These are phyloP conservation scores for Aspergillus thermomutatus DNA, from an alignment of 2,329 filamentous ascomycete genomes.

Conservation along the genomic window DNA sequence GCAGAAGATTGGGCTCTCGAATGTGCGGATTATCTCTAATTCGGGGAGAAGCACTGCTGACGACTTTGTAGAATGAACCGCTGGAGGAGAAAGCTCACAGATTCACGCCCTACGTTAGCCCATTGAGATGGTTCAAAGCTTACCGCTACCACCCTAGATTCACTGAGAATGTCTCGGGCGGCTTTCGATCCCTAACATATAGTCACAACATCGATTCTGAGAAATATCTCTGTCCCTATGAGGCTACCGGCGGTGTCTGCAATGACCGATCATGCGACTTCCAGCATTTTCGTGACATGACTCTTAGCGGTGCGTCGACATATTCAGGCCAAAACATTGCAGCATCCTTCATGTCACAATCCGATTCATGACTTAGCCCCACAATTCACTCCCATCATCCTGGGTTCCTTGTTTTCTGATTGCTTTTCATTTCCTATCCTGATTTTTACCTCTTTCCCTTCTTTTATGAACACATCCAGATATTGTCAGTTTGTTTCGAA, in stretches of 20 bases:
- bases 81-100: conserved; percentile 20
- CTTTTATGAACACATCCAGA: not conserved
- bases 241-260: conserved; percentile 69
- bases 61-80: conserved; percentile 23
- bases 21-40: conserved; percentile 29
- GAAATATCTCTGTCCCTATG: conserved; percentile 71
- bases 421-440: conserved; percentile 6
- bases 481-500: conserved; percentile 10
- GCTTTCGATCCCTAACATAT: conserved; percentile 86
- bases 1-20: conserved; percentile 26
- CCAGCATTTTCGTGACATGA: conserved; percentile 77
- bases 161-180: conserved; percentile 64
- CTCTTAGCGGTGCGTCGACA: conserved; percentile 68
- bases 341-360: conserved; percentile 16
- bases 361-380: conserved; percentile 10
- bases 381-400: not conserved
- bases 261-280: conserved; percentile 68
- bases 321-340: conserved; percentile 25
- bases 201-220: conserved; percentile 82
- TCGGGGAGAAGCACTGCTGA: conserved; percentile 24
- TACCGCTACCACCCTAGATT: conserved; percentile 88
- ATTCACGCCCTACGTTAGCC: conserved; percentile 73
- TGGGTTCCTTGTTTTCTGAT: conserved; percentile 1
- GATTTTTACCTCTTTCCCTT: conserved; percentile 2
- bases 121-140: conserved; percentile 75